Evolutionary conservation across 345 rosid species (phyloP).

Genomic region (Ceriops decandra): DNA sequence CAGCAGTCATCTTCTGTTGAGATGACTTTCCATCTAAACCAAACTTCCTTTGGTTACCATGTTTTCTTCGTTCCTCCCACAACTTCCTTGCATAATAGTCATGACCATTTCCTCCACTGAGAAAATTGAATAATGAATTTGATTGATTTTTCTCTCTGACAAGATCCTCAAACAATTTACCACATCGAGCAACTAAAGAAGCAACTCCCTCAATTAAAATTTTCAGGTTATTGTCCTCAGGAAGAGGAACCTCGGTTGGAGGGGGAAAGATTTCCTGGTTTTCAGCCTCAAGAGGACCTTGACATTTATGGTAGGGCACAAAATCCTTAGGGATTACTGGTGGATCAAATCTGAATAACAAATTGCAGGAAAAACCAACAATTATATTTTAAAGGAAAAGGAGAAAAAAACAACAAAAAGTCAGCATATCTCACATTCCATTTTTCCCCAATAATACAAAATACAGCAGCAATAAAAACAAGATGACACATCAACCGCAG

Average conservation of each 20-base stretch:
- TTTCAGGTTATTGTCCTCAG: constrained; percentile 66
- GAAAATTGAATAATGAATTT: constrained; percentile 84
- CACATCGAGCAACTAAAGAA: constrained; percentile 87
- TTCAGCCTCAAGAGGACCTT: constrained; percentile 51
- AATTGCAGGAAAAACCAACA: not conserved
- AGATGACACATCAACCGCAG: not conserved
- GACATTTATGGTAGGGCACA: constrained; percentile 69
- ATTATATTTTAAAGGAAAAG: not conserved
- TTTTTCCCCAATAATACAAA: not conserved
- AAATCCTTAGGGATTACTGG: constrained; percentile 78
- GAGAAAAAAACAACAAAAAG: not conserved
- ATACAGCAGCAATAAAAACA: not conserved
- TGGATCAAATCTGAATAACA: constrained; percentile 65
- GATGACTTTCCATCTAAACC: constrained; percentile 50
- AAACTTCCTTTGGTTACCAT: constrained; percentile 45
- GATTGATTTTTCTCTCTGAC: constrained; percentile 86
- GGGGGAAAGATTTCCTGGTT: constrained; percentile 44
- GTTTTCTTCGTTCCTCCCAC: constrained; percentile 88
- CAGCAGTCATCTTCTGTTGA: constrained; percentile 72
- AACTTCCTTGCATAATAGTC: constrained; percentile 76
- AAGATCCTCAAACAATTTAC: constrained; percentile 92
- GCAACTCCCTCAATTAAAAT: constrained; percentile 89
- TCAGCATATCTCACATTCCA: not conserved
- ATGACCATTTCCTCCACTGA: constrained; percentile 75
- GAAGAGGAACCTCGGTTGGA: constrained; percentile 73